Evolutionary conservation across 1,284 basidiomycete species (phyloP), one percentile per base, ranked within the genome.

Genomic region (Tilletia walkeri): DNA sequence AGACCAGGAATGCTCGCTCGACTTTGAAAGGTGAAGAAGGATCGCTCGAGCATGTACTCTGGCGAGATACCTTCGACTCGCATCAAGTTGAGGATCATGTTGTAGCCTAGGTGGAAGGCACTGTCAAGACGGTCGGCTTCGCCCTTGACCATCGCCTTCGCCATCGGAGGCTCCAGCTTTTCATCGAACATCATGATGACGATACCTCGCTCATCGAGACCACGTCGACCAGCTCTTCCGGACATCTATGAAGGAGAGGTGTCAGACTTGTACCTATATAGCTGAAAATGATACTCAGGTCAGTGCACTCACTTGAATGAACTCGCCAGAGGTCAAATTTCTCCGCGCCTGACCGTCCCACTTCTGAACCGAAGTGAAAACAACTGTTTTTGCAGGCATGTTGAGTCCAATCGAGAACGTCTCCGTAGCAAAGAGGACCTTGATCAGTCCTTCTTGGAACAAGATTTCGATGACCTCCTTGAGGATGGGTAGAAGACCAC

Each of bases 121-220:
- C 95, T 98, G 85, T 99, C 94, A 72, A 99, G 87, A 50, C 95
- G 88, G 84, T 99, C 96, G 5, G 96, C 95, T 86, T 97, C 92
- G 67, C 96, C 96, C 85, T 98, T 98, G 84, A 99, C 92, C 96
- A 99, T 99, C 69, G 88, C 89, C 87, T 97, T 99, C 63, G 96
- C 95, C 0, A 91, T 89, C 2, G 89, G 85, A 0, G 96, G 95
- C 81, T 99, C 96, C 67, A 99, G 87, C 86, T 96, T 97, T 86
- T 97, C 94, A 85, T 99, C 95, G 83, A 92, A 93, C 96, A 99
- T 99, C 94, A 99, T 94, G 81, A 99, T 98, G 74, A 99, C 96
- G 69, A 99, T 94, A 74, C 96, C 96, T n/a, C 96, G 90, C 76
- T 98, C 95, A 84, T 99, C 96, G 70, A 99, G 86, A 61, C 96